A percentile compares a stretch with the other conserved stretches of the same genome.
Evolutionary conservation across 352 stramenopile genomes (phyloP).

Genomic region (Phytopythium delawarense): DNA sequence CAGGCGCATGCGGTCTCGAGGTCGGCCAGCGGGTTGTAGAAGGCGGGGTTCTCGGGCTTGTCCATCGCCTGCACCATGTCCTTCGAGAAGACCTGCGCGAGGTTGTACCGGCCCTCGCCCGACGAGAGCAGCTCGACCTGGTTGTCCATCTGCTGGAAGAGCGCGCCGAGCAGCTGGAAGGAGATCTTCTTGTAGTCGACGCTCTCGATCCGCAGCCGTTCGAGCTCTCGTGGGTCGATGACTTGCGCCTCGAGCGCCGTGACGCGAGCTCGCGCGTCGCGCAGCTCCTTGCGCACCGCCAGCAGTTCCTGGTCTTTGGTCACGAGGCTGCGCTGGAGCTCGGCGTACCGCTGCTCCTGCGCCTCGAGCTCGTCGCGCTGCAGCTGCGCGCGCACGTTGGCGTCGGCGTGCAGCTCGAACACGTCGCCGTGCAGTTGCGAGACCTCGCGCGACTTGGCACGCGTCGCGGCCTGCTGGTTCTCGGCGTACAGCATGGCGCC

Average conservation of each 20-base stretch:
- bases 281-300: constrained; percentile 41
- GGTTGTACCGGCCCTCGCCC: constrained; percentile 62
- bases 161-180: constrained; percentile 46
- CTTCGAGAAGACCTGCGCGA: constrained; percentile 55
- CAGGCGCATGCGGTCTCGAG: constrained; percentile 19
- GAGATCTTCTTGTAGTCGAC: constrained; percentile 69
- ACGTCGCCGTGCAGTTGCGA: constrained; percentile 57
- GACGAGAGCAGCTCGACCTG: constrained; percentile 57
- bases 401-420: constrained; percentile 31
- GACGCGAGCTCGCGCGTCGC: constrained; percentile 25
- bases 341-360: constrained; percentile 28
- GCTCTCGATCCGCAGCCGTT: constrained; percentile 47
- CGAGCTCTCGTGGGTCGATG: constrained; percentile 51
- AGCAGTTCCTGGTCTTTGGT: constrained; percentile 58
- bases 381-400: constrained; percentile 32
- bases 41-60: constrained; percentile 49
- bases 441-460: constrained; percentile 39
- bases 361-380: constrained; percentile 33
- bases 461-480: constrained; percentile 42
- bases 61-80: constrained; percentile 63
- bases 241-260: constrained; percentile 37
- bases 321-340: constrained; percentile 22
- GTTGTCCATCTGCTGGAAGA: constrained; percentile 46
- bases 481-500: constrained; percentile 75
- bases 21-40: constrained; percentile 64